Percentiles rank a stretch among this genome's conserved stretches.
These are phyloP conservation scores for Naumovozyma dairenensis DNA, from an alignment of 805 yeast species.

Conservation along the genomic window DNA sequence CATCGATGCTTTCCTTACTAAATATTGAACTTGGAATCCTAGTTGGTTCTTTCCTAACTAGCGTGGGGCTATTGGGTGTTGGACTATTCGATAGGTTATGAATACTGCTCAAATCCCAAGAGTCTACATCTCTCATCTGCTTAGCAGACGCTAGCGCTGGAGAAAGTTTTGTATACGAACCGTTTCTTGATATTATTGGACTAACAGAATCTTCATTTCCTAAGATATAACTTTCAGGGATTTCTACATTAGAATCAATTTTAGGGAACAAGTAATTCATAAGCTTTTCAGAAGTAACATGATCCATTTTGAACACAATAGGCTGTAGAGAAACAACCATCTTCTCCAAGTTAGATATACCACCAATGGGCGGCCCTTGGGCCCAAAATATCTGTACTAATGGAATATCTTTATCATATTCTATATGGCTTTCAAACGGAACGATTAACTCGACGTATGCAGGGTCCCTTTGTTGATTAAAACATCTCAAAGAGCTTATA, in stretches of 20 bases:
- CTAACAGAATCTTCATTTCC: background rate
- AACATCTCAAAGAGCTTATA: constrained; percentile 40
- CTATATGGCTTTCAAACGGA: constrained; percentile 27
- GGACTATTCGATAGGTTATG: constrained; percentile 3
- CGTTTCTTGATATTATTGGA: background rate
- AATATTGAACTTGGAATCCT: constrained; percentile 9
- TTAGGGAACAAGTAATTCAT: constrained; percentile 41
- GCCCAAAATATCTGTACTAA: constrained; percentile 42
- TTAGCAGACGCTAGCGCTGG: constrained; percentile 3
- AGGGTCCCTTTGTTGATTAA: constrained; percentile 39
- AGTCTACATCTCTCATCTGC: constrained; percentile 10
- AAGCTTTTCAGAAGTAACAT: constrained; percentile 40
- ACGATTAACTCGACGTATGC: constrained; percentile 45
- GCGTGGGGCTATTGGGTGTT: constrained; percentile 3
- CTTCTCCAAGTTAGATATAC: constrained; percentile 45
- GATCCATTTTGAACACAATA: constrained; percentile 47
- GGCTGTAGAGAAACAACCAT: constrained; percentile 45
- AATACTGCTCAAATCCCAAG: constrained; percentile 13
- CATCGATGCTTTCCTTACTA: constrained; percentile 32
- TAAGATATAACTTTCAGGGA: no score
- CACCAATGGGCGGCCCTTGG: constrained; percentile 52
- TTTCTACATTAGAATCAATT: constrained; percentile 4
- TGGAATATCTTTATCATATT: constrained; percentile 24
- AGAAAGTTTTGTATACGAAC: constrained; percentile 4
- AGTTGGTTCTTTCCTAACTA: background rate